Evolutionary conservation across 2,329 filamentous ascomycete genomes (phyloP), one percentile per base, ranked within the genome.

Genomic region (Xylariaceae sp.): DNA sequence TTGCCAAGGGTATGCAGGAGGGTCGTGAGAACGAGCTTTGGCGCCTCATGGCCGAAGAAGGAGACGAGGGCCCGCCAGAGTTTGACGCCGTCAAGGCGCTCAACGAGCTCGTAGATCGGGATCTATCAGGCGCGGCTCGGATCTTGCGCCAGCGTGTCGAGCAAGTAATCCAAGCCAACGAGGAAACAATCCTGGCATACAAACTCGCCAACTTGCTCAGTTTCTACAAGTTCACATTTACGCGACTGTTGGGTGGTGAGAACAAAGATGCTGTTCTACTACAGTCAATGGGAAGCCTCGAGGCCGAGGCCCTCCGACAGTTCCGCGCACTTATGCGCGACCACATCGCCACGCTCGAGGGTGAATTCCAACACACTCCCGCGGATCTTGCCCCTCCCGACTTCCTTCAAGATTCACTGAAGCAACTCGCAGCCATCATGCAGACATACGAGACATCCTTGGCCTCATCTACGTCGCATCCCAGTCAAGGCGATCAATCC

Each of bases 101-200:
- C 17, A 89, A 90, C 64, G 87, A 94, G 62, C 81, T 99, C 2
- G 90, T 97, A 30, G 92, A 93, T 69, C 87, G 91, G 44, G 89
- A 96, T 68, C 80, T 97, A 51, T 84, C 86, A 2, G 90, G 90
- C 0, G 92, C 93, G 3, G 86, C 88, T 44, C 85, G 90, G 18
- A 84, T 92, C n/a, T 75, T 97, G n/a, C 86, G 89, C 30, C 92
- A 97, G 72, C 83, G 93, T 37, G 86, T 95, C 55, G 92, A 97
- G 73, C 89, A 97, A 68, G 89, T 96, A 17, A 88, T 97, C 13
- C 92, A 96, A 68, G 89, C 89, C 61, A 93, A 96, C 71, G 92
- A 97, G 67, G 92, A 97, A 60, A 88, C 88, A 0, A 90, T 95
- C 17, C 78, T 92, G 53, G 88, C 91, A 39, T 99, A 96, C 77